Evolutionary conservation across 108 stramenopile genomes (phyloP), one percentile per base, ranked within the genome.

Genomic region (Phaeodactylum tricornutum): DNA sequence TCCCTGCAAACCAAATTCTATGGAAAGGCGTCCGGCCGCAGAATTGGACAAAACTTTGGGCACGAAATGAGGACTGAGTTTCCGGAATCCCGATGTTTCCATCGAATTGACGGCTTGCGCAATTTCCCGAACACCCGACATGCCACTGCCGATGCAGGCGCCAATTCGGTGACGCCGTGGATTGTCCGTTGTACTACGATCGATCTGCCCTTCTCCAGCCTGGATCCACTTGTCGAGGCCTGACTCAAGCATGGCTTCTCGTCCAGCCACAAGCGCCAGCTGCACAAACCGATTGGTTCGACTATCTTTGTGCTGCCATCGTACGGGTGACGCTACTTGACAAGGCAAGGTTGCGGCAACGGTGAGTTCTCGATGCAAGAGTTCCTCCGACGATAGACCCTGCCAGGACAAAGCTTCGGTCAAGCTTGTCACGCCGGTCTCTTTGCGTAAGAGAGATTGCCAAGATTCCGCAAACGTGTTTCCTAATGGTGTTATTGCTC

Each of bases 31-130:
- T 1, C 72, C 81, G 19, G 91, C 59, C 11, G 97, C 92, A 11
- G 90, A 72, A 67, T 98, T 98, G 12, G 79, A 47, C 38, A 98
- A 71, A 11, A 96, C 70, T 30, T 81, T 87, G 20, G 98, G 95
- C 33, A 98, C 89, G 66, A 98, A 98, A 64, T 89, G 94, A 0
- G 97, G 96, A 12, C 68, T 66, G 4, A 94, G 60, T 30, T 69
- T 62, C 14, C 77, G 67, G 32, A 67, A 38, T 4, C 53, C 56
- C 30, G 45, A 26, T n/a, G 39, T 55, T n/a, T 57, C 35, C 30
- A 87, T 37, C 4, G 54, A 59, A 17, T 49, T 44, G 27, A 65
- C 41, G 9, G 85, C 71, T 15, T 61, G 55, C 22, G 51, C 62
- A 9, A 92, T 66, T 27, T 94, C 93, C 25, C 85, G 72, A n/a